Percentiles rank a stretch among this genome's conserved stretches.
phyloP scores from a whole-genome alignment of 257 asterid genomes.

The Salvia splendens region DNA sequence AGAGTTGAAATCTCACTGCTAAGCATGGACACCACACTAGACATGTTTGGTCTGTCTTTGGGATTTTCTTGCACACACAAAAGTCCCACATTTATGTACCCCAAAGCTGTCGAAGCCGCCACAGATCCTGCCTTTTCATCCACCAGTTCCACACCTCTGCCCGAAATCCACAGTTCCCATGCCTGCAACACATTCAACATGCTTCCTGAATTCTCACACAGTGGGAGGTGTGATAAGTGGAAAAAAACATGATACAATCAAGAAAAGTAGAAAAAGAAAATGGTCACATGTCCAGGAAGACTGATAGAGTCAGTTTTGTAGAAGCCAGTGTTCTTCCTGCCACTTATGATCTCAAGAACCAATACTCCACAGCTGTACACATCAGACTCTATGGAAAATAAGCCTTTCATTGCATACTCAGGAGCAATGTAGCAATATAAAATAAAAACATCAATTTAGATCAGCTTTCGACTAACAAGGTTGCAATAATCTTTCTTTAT shows the following conservation, averaged over 20 bases:
- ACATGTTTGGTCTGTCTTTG: slow-evolving; percentile 46
- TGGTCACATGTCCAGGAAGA: slow-evolving; percentile 47
- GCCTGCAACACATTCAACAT: slow-evolving; percentile 27
- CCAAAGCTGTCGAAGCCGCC: slow-evolving; percentile 12
- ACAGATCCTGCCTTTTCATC: slow-evolving; percentile 35
- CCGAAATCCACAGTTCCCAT: slow-evolving; percentile 46
- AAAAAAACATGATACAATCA: not conserved
- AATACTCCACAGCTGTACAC: slow-evolving; percentile 52
- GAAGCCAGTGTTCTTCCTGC: slow-evolving; percentile 53
- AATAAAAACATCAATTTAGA: too few species aligned
- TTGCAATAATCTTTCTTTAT: too few species aligned
- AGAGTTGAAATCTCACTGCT: slow-evolving; percentile 40
- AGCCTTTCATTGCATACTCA: slow-evolving; percentile 50
- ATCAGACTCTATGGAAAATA: slow-evolving; percentile 47
- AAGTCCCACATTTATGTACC: slow-evolving; percentile 49
- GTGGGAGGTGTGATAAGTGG: not conserved
- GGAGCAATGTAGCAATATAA: slow-evolving; percentile 53
- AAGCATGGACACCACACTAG: slow-evolving; percentile 39
- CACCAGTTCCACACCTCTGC: slow-evolving; percentile 37
- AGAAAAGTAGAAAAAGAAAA: too few species aligned
- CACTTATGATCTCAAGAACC: slow-evolving; percentile 53
- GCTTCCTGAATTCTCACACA: not conserved
- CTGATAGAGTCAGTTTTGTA: slow-evolving; percentile 35
- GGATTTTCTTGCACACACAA: slow-evolving; percentile 49
- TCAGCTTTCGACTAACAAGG: too few species aligned